Evolutionary conservation across 2,329 filamentous ascomycete species (phyloP).

Genomic region (Aureobasidium zeae): DNA sequence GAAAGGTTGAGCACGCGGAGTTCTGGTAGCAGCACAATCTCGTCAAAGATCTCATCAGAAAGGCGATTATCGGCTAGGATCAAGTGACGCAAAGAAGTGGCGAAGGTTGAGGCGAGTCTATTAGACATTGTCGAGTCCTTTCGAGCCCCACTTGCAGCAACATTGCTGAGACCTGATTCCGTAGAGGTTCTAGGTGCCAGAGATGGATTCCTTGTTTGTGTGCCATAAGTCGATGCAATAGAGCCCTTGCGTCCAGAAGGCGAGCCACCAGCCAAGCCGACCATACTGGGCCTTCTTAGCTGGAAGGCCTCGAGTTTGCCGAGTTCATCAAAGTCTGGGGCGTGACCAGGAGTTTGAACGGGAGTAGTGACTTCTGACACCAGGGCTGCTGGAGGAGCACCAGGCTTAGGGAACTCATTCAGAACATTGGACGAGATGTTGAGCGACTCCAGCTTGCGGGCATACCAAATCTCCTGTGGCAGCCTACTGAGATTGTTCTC

Average conservation of each 20-base stretch:
- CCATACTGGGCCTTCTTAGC: slow-evolving; percentile 70
- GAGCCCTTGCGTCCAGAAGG: slow-evolving; percentile 49
- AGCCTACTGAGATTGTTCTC: slow-evolving; percentile 88
- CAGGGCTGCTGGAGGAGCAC: slow-evolving; percentile 47
- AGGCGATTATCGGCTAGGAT: slow-evolving; percentile 90
- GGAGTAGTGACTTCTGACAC: slow-evolving; percentile 32
- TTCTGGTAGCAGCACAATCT: slow-evolving; percentile 73
- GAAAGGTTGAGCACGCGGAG: slow-evolving; percentile 84
- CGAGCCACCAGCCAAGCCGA: slow-evolving; percentile 64
- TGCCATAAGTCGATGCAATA: slow-evolving; percentile 67
- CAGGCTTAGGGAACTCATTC: slow-evolving; percentile 79
- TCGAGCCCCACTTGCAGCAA: slow-evolving; percentile 50
- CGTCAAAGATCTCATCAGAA: slow-evolving; percentile 90
- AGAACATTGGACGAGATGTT: slow-evolving; percentile 95
- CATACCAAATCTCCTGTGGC: slow-evolving; percentile 93
- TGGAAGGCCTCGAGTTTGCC: slow-evolving; percentile 54
- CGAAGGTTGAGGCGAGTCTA: slow-evolving; percentile 76
- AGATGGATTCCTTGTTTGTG: slow-evolving; percentile 59
- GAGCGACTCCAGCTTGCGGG: slow-evolving; percentile 76
- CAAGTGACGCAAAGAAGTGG: slow-evolving; percentile 70
- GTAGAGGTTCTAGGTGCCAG: slow-evolving; percentile 58
- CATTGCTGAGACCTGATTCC: slow-evolving; percentile 35
- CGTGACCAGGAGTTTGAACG: slow-evolving; percentile 22
- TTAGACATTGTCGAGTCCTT: slow-evolving; percentile 87
- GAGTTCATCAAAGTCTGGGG: slow-evolving; percentile 70